phyloP scores from a whole-genome alignment of 2,329 filamentous ascomycete genomes.

The Nectriaceae sp. region DNA sequence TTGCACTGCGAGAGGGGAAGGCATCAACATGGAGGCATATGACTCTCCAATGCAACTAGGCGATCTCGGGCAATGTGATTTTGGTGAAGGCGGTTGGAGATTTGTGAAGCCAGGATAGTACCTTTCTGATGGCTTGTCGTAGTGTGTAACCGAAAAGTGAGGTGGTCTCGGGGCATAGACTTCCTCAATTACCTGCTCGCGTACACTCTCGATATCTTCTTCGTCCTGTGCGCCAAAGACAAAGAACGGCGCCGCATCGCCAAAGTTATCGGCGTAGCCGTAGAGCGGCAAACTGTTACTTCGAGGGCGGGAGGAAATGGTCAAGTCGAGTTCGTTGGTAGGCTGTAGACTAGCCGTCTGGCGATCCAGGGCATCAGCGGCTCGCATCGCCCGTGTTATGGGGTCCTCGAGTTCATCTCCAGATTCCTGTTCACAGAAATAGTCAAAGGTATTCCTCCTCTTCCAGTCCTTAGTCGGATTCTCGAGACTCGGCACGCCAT shows the following conservation, averaged over 20 bases:
- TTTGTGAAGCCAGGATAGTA: conserved; percentile 21
- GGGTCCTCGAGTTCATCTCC: conserved; percentile 45
- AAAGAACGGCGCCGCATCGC: conserved; percentile 49
- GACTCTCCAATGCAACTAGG: conserved; percentile 39
- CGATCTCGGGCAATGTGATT: conserved; percentile 16
- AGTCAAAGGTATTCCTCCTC: conserved; percentile 19
- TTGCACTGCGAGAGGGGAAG: conserved; percentile 14
- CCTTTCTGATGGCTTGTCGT: conserved; percentile 26
- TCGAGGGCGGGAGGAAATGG: conserved; percentile 40
- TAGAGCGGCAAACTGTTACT: conserved; percentile 54
- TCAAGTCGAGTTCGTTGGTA: conserved; percentile 50
- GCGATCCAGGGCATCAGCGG: conserved; percentile 58
- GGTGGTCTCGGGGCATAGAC: conserved; percentile 22
- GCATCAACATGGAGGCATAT: conserved; percentile 22
- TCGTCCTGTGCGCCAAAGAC: conserved; percentile 45
- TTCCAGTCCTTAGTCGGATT: conserved; percentile 23
- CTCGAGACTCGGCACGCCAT: conserved; percentile 46
- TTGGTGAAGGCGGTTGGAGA: conserved; percentile 23
- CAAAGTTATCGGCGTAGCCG: conserved; percentile 44
- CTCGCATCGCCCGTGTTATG: conserved; percentile 57
- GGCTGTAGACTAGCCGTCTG: conserved; percentile 57
- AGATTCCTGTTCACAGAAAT: conserved; percentile 16
- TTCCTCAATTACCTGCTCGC: conserved; percentile 16
- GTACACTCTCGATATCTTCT: conserved; percentile 21
- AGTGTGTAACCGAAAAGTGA: conserved; percentile 31